Conservation (phyloP, 768 basidiomycete genomes). For the Basidioascus undulatus region DNA sequence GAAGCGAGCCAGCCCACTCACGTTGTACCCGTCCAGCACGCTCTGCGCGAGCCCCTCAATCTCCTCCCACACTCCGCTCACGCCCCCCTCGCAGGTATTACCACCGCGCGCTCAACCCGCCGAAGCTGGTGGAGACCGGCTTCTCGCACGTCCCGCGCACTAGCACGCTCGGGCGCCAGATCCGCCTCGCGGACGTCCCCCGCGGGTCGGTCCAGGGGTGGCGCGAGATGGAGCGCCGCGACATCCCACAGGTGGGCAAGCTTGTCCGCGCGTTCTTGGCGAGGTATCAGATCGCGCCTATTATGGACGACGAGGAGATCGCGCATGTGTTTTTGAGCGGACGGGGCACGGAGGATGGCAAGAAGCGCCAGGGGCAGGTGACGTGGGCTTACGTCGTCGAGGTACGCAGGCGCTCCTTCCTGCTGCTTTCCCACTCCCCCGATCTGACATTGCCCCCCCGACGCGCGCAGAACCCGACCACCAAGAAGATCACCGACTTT, state of each 20-base stretch:
- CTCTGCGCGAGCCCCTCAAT: not conserved
- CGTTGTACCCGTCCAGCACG: conserved; percentile 1
- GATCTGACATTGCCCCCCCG: not conserved
- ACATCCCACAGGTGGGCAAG: conserved; percentile 42
- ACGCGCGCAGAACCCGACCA: conserved; percentile 45
- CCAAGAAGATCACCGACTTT: conserved; percentile 72
- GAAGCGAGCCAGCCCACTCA: not conserved
- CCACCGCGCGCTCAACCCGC: conserved; percentile 74
- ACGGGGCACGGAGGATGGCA: conserved; percentile 31
- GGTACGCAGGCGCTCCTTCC: conserved; percentile 23
- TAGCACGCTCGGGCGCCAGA: conserved; percentile 79
- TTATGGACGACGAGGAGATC: conserved; percentile 51
- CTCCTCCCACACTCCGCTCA: not conserved
- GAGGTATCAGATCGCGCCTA: conserved; percentile 58
- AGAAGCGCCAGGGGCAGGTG: conserved; percentile 51
- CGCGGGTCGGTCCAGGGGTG: conserved; percentile 29
- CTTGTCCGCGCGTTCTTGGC: conserved; percentile 56
- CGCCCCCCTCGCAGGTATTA: conserved; percentile 34
- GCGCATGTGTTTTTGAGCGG: conserved; percentile 77
- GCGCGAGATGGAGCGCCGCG: conserved; percentile 66
- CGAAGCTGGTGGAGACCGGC: conserved; percentile 69
- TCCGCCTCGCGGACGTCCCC: conserved; percentile 45
- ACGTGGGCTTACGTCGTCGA: conserved; percentile 93
- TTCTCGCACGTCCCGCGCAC: conserved; percentile 71
- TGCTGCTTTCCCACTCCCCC: not conserved